Conservation (phyloP, 176 grass and related monocot species). For the Ampelocalamus luodianensis region DNA sequence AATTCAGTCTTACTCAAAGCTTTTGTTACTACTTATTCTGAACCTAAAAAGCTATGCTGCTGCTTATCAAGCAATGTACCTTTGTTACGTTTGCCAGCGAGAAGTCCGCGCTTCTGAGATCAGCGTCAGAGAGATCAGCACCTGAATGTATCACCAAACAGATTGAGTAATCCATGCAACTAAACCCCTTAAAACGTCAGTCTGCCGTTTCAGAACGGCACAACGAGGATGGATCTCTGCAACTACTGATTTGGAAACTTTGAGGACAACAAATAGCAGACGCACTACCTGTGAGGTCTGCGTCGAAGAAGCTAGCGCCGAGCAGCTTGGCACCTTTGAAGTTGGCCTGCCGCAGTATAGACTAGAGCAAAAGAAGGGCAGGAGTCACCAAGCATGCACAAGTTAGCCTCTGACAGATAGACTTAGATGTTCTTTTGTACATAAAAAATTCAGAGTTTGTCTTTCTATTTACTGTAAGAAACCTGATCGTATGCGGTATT, state of each 20-base stretch:
- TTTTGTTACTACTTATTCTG: not conserved
- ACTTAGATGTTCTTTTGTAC: not conserved
- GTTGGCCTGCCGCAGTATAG: slow-evolving; percentile 79
- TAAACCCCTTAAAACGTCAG: not conserved
- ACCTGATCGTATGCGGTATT: not conserved
- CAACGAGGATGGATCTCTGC: not conserved
- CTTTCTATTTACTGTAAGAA: not conserved
- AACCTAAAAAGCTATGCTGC: not conserved
- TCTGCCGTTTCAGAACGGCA: not conserved
- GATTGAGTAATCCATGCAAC: no score
- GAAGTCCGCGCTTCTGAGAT: slow-evolving; percentile 71
- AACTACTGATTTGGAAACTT: not conserved
- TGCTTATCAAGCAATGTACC: slow-evolving; percentile 34
- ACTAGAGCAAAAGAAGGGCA: slow-evolving; percentile 37
- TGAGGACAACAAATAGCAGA: not conserved
- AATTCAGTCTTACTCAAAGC: not conserved
- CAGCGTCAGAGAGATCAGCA: slow-evolving; percentile 78
- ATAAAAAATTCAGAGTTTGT: not conserved
- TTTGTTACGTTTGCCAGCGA: slow-evolving; percentile 78
- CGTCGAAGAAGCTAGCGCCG: slow-evolving; percentile 87
- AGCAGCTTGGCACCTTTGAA: slow-evolving; percentile 85
- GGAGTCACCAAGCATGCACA: not conserved
- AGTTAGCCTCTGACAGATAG: not conserved
- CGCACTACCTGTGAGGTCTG: slow-evolving; percentile 73
- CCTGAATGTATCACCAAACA: slow-evolving; percentile 45